phyloP scores from a whole-genome alignment of 2,329 filamentous ascomycete genomes.

The Pseudogymnoascus sp. region DNA sequence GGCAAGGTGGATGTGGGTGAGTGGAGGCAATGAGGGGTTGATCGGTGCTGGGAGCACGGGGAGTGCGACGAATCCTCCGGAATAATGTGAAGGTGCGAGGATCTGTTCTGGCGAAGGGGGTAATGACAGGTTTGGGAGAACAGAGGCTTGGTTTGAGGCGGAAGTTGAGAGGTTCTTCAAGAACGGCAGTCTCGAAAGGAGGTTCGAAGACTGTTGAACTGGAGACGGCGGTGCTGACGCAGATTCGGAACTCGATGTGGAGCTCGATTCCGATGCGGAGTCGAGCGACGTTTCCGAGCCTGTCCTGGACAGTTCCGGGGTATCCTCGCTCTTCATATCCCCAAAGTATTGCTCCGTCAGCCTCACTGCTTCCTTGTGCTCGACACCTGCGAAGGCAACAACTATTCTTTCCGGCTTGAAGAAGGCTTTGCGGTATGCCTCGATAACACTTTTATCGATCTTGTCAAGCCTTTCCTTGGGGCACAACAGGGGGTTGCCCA shows the following conservation, averaged over 20 bases:
- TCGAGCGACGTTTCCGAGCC: slow-evolving; percentile 52
- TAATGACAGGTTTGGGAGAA: slow-evolving; percentile 39
- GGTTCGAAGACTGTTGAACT: slow-evolving; percentile 49
- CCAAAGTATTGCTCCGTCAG: slow-evolving; percentile 84
- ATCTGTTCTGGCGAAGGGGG: slow-evolving; percentile 48
- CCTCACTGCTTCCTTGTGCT: slow-evolving; percentile 71
- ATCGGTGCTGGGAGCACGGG: slow-evolving; percentile 70
- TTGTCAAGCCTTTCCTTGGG: slow-evolving; percentile 71
- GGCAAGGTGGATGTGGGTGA: slow-evolving; percentile 90
- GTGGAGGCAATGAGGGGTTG: slow-evolving; percentile 69
- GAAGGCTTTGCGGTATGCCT: slow-evolving; percentile 74
- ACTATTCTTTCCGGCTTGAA: slow-evolving; percentile 89
- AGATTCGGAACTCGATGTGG: slow-evolving; percentile 28
- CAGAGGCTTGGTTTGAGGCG: slow-evolving; percentile 53
- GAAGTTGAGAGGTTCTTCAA: slow-evolving; percentile 83
- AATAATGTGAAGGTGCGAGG: slow-evolving; percentile 68
- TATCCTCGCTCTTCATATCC: slow-evolving; percentile 62
- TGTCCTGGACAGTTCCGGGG: slow-evolving; percentile 44
- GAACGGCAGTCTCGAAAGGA: slow-evolving; percentile 81
- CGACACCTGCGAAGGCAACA: slow-evolving; percentile 87
- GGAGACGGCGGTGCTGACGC: slow-evolving; percentile 33
- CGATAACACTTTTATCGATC: slow-evolving; percentile 68
- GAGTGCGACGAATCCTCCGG: slow-evolving; percentile 84
- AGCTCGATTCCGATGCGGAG: slow-evolving; percentile 31
- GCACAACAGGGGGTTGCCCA: slow-evolving; percentile 89